phyloP scores from a whole-genome alignment of 2,329 filamentous ascomycete genomes.

The Xylariaceae sp. region DNA sequence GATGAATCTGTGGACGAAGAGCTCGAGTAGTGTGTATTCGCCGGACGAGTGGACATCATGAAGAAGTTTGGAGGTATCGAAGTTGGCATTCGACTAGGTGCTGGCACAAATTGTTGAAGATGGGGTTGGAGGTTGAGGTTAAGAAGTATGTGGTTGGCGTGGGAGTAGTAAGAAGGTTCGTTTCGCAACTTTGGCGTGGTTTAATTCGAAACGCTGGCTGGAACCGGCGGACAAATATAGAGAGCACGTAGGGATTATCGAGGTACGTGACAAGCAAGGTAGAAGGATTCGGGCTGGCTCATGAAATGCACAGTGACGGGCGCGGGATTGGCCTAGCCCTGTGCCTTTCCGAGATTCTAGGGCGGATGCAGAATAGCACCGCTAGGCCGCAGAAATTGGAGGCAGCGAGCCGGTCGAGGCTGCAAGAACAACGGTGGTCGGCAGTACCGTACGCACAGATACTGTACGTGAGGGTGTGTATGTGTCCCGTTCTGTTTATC shows the following conservation, averaged over 20 bases:
- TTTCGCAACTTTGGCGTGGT: neutral
- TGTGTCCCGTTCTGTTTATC: slow-evolving; percentile 4
- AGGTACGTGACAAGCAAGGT: neutral
- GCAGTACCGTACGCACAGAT: neutral
- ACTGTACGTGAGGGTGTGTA: neutral
- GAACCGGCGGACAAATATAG: neutral
- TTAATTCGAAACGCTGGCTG: neutral
- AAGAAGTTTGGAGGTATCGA: slow-evolving; percentile 1
- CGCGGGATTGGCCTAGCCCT: neutral
- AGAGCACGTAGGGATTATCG: neutral
- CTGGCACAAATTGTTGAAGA: neutral
- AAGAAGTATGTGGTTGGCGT: neutral
- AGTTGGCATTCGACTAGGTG: neutral
- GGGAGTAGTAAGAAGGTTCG: neutral
- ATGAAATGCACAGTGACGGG: neutral
- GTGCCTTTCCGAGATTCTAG: neutral
- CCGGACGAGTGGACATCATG: slow-evolving; percentile 32
- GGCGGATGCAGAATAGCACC: neutral
- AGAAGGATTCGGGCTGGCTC: neutral
- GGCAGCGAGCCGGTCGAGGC: neutral
- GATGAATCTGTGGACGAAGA: slow-evolving; percentile 33
- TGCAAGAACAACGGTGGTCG: neutral
- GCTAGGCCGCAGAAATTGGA: neutral
- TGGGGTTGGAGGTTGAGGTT: neutral
- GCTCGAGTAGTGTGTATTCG: slow-evolving; percentile 36